Evolutionary conservation across 2,329 filamentous ascomycete genomes (phyloP), one percentile per base, ranked within the genome.

Genomic region (Arachnopeziza araneosa): DNA sequence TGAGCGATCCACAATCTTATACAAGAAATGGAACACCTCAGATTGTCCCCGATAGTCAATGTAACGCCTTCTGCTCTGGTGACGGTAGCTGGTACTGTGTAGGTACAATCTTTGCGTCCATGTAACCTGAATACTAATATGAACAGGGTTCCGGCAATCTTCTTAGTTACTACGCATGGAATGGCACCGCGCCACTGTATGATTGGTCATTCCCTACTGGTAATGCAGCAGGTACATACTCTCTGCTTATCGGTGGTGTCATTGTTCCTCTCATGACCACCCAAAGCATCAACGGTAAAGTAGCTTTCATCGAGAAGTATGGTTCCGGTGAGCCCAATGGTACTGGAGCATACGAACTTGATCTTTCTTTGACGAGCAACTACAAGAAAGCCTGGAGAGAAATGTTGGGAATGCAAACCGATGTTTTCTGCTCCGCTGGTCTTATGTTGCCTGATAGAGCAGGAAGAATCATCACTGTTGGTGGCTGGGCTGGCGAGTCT

Each of bases 341-440:
- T 2, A 88, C 85, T 0, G 86, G 86, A 44, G 82, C 84, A 8
- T 89, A 88, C 67, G 86, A 89, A 66, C 77, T 87, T 24, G 86
- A 88, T 66, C 77, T 85, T 0, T 77, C 77, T 6, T 75, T 78
- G 49, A 71, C 82, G 54, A 74, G 77, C 64, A 77, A 86, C 70
- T 83, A 82, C 62, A 72, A 73, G 26, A 73, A 72, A 30, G 83
- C 81, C 1, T 88, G 85, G 83, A 76, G 83, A 36, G 74, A 79
- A 10, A 83, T 88, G 80, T 83, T 88, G 79, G 80, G 86, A 57
- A 73, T 78, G 68, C 84, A 86, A 75, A 87, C 85, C 0, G 86
- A 89, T 64, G 78, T 89, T 17, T 89, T 89, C 72, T 89, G 87
- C 69, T 80, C 86, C 36, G 86, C 82, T 10, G 81, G 83, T 22